Percentiles rank a stretch among this genome's conserved stretches.
Conservation (phyloP, 192 early-diverging fungal species). For the Entophlyctis helioformis region DNA sequence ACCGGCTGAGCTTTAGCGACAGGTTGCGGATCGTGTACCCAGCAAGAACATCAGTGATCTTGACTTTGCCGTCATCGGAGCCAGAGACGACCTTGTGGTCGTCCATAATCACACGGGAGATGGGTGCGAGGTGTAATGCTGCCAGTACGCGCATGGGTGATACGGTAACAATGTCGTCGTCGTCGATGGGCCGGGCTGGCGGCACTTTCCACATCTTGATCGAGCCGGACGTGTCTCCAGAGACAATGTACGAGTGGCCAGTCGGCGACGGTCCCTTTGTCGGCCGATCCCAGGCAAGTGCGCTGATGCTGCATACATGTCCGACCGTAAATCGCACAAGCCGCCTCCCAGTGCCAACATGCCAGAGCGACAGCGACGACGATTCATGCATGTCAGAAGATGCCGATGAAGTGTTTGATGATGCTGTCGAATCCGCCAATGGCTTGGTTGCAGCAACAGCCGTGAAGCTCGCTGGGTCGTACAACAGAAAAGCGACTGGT, state of each 20-base stretch:
- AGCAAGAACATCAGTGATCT: conserved; percentile 40
- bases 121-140: conserved; percentile 4
- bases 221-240: conserved; percentile 36
- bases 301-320: conserved; percentile 4
- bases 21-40: conserved; percentile 22
- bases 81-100: conserved; percentile 4
- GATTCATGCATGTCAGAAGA: neutral
- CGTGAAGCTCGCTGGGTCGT: neutral
- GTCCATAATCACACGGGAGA: conserved; percentile 11
- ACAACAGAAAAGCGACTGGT: neutral
- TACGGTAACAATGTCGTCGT: neutral
- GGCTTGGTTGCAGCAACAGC: neutral
- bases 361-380: neutral
- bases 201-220: conserved; percentile 38
- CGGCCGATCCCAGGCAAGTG: conserved; percentile 1
- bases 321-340: neutral
- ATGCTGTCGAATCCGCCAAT: neutral
- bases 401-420: neutral
- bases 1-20: conserved; percentile 16
- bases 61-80: conserved; percentile 43
- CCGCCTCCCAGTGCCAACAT: neutral
- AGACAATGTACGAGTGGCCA: conserved; percentile 17
- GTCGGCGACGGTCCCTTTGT: neutral
- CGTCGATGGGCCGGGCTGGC: neutral
- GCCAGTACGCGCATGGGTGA: conserved; percentile 2